Evolutionary conservation across 352 stramenopile genomes (phyloP), one percentile per base, ranked within the genome.

Genomic region (Phytophthora citricola): DNA sequence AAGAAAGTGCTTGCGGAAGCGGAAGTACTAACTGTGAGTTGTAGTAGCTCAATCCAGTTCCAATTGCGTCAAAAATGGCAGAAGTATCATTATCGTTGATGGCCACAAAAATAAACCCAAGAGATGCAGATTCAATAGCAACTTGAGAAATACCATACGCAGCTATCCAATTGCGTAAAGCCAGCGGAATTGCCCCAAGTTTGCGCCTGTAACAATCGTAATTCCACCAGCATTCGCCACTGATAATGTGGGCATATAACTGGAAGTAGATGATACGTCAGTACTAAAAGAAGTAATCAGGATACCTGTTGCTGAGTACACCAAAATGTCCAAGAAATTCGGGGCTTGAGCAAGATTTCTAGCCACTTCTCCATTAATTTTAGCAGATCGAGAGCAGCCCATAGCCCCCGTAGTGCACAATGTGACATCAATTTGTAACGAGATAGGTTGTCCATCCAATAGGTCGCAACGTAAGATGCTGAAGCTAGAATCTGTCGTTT

Each of bases 401-500:
- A 49, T 20, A 17, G 49, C 12, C 39, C 43, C 53, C 3, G 52
- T 59, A 14, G 27, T 61, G 54, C 77, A 86, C n/a, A 78, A 38
- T 12, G 47, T 52, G 2, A 75, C 47, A 29, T 78, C 73, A 27
- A 87, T 40, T 11, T 72, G 56, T 15, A 81, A 55, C 27, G 55
- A 85, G 0, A 90, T 62, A 11, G 67, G 50, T 20, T 73, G 70
- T 34, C 72, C 67, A 38, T 90, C 81, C 8, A 90, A 56, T 6
- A 69, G 49, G 70, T 90, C 81, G 39, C 75, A 87, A 10, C 81
- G 81, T 53, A 90, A 59, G 39, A 36, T 71, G 8, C 68, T 26
- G 43, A 78, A 82, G 3, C 36, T 46, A 11, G n/a, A 17, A 20
- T 45, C 52, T 4, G 55, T 20, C 1, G 64, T 66, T 50, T 74